These are phyloP conservation scores for Lumnitzera racemosa DNA, from an alignment of 345 rosid genomes.

Conservation along the genomic window DNA sequence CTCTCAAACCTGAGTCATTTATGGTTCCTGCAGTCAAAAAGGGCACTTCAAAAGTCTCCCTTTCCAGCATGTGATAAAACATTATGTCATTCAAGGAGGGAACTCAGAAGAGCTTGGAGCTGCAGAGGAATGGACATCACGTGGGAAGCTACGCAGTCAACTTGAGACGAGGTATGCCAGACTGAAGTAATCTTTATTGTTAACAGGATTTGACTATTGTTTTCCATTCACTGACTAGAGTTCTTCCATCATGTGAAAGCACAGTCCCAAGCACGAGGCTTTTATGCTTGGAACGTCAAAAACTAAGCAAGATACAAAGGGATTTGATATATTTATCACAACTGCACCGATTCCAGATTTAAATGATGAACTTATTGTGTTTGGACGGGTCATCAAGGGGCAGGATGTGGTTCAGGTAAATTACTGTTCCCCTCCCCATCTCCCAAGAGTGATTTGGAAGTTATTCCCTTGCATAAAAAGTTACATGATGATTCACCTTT, in stretches of 20 bases:
- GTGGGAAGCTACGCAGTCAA: conserved; percentile 63
- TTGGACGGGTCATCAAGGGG: conserved; percentile 75
- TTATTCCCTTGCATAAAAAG: not conserved
- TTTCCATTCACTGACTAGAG: not conserved
- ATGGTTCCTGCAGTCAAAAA: conserved; percentile 57
- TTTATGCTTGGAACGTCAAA: conserved; percentile 78
- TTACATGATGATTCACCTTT: conserved; percentile 3
- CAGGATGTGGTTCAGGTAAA: conserved; percentile 83
- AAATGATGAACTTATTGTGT: conserved; percentile 58
- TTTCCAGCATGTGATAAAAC: conserved; percentile 74
- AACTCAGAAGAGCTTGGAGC: conserved; percentile 40
- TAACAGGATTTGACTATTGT: not conserved
- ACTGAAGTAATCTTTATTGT: conserved; percentile 1
- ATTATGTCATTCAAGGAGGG: conserved; percentile 88
- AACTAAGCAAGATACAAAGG: conserved; percentile 38
- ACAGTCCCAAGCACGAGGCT: conserved; percentile 77
- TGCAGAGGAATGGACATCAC: conserved; percentile 73
- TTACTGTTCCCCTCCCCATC: not conserved
- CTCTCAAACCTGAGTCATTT: not conserved
- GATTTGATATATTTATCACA: conserved; percentile 63
- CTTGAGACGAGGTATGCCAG: conserved; percentile 48
- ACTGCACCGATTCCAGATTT: conserved; percentile 87
- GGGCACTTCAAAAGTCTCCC: conserved; percentile 77
- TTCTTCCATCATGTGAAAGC: not conserved
- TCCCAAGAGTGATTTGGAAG: not conserved